A percentile compares a stretch with the other conserved stretches of the same genome.
phyloP scores from a whole-genome alignment of 2,329 filamentous ascomycete genomes.

The Monosporascus cannonballus region DNA sequence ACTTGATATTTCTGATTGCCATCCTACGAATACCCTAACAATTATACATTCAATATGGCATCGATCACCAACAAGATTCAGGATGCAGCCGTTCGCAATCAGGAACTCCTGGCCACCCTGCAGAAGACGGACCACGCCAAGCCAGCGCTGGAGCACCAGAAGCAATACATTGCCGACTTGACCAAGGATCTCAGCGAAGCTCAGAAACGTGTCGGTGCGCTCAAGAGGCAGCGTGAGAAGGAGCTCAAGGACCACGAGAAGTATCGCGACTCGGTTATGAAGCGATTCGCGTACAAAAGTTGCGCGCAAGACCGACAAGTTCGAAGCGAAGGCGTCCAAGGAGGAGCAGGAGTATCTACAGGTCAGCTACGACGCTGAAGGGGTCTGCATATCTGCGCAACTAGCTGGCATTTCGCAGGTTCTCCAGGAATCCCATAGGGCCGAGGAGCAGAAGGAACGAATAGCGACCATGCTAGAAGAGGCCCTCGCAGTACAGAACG shows the following conservation, averaged over 20 bases:
- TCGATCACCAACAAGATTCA: slow-evolving; percentile 31
- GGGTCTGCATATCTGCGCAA: too few relatives aligned
- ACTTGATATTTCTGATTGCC: too few relatives aligned
- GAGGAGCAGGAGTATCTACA: slow-evolving; percentile 49
- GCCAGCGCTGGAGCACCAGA: slow-evolving; percentile 39
- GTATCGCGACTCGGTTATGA: slow-evolving; percentile 46
- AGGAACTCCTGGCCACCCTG: slow-evolving; percentile 38
- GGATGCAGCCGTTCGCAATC: slow-evolving; percentile 33
- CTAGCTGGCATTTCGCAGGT: slow-evolving; percentile 28
- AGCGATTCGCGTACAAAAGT: slow-evolving; percentile 46
- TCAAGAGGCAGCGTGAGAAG: slow-evolving; percentile 35
- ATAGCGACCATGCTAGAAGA: slow-evolving; percentile 33
- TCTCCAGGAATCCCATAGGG: slow-evolving; percentile 40
- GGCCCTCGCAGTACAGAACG: slow-evolving; percentile 28
- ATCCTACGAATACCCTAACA: too few relatives aligned
- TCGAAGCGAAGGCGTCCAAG: slow-evolving; percentile 41
- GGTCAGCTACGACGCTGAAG: background rate
- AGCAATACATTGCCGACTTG: slow-evolving; percentile 38
- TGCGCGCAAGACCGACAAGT: slow-evolving; percentile 42
- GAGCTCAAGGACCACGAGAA: slow-evolving; percentile 46
- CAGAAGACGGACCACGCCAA: slow-evolving; percentile 43
- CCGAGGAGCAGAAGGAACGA: slow-evolving; percentile 34
- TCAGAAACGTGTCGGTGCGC: slow-evolving; percentile 29
- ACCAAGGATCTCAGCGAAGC: slow-evolving; percentile 31
- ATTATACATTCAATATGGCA: slow-evolving; percentile 7